These are phyloP conservation scores for Chalciporus piperatus DNA, from an alignment of 768 basidiomycete species.

Conservation along the genomic window DNA sequence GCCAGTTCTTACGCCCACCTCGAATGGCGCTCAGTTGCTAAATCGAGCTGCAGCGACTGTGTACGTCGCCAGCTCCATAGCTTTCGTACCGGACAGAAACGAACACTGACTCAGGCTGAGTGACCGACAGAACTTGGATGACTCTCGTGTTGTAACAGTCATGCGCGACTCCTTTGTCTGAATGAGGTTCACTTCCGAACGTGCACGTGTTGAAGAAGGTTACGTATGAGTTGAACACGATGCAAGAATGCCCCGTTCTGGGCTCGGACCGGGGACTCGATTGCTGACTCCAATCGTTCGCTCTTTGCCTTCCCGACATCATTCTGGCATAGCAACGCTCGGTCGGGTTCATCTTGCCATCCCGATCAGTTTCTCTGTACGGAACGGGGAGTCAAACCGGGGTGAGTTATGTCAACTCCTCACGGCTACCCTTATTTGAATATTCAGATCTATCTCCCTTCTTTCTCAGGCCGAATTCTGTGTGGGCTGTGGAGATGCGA, in stretches of 20 bases:
- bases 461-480: constrained; percentile 22
- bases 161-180: constrained; percentile 7
- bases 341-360: constrained; percentile 7
- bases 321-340: constrained; percentile 25
- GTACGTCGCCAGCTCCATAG: background rate
- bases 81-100: constrained; percentile 12
- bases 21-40: background rate
- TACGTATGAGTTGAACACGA: constrained; percentile 27
- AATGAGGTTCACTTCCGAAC: constrained; percentile 23
- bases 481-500: constrained; percentile 25
- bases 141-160: constrained; percentile 17
- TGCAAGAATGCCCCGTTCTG: constrained; percentile 23
- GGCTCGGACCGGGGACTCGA: constrained; percentile 25
- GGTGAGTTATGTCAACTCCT: constrained; percentile 23
- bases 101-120: constrained; percentile 3
- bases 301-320: constrained; percentile 11
- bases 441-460: constrained; percentile 20
- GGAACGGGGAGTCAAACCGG: constrained; percentile 13
- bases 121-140: constrained; percentile 10
- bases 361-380: constrained; percentile 7
- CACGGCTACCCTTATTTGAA: constrained; percentile 13
- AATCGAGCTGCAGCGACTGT: background rate
- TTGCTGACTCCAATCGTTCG: constrained; percentile 25
- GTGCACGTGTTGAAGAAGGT: constrained; percentile 24
- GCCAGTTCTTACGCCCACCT: constrained; percentile 6